phyloP scores from a whole-genome alignment of 129 eudicot genomes.

The Escallonia herrerae region DNA sequence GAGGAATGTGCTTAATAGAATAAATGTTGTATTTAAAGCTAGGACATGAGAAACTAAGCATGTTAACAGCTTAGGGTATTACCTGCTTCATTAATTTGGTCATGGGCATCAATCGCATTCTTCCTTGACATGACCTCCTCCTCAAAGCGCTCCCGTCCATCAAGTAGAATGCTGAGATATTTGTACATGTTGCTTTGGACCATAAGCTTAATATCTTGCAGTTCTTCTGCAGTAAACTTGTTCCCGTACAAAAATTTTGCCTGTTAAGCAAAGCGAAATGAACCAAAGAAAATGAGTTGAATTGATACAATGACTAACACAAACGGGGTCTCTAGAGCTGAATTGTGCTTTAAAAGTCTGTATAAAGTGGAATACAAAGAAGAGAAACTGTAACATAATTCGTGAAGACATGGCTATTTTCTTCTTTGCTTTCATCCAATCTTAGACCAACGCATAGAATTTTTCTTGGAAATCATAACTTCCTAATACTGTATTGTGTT shows the following conservation, averaged over 20 bases:
- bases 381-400: background rate
- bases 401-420: too few relatives aligned
- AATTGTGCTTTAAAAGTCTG: background rate
- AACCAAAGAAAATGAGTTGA: background rate
- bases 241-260: slow-evolving; percentile 82
- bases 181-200: slow-evolving; percentile 95
- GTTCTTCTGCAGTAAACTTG: slow-evolving; percentile 68
- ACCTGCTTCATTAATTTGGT: slow-evolving; percentile 40
- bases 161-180: slow-evolving; percentile 88
- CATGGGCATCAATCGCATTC: slow-evolving; percentile 23
- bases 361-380: background rate
- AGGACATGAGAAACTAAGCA: background rate
- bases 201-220: slow-evolving; percentile 89
- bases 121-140: slow-evolving; percentile 57
- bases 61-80: background rate
- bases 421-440: too few relatives aligned
- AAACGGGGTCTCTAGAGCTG: background rate
- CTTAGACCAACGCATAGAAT: too few relatives aligned
- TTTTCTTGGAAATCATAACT: too few relatives aligned
- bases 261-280: slow-evolving; percentile 30
- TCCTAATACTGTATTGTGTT: too few relatives aligned
- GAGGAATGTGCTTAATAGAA: too few relatives aligned
- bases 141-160: slow-evolving; percentile 94
- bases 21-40: background rate
- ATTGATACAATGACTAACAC: background rate